Conservation (phyloP, 108 stramenopile species). For the Cyclostephanos invisitatus region DNA sequence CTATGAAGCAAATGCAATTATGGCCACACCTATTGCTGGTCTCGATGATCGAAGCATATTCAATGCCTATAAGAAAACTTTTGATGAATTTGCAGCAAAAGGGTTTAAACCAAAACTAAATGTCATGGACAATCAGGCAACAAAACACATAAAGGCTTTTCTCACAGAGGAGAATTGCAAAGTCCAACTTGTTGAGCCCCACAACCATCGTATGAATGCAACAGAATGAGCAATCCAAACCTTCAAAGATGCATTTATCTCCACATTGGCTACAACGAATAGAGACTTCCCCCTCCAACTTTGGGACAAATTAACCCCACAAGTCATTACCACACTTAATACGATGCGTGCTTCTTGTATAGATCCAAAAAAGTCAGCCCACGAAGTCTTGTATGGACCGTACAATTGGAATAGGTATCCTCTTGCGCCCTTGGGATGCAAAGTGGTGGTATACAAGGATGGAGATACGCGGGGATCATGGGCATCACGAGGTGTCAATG, state of each 20-base stretch:
- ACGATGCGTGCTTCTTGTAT: constrained; percentile 36
- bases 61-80: no score
- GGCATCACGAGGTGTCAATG: no score
- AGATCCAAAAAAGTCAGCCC: constrained; percentile 28
- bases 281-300: constrained; percentile 6
- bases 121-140: no score
- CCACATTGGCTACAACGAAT: constrained; percentile 25
- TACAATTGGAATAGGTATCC: constrained; percentile 11
- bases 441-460: no score
- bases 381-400: constrained; percentile 9
- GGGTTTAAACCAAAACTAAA: no score
- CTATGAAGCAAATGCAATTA: no score
- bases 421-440: no score
- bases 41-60: no score
- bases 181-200: not conserved
- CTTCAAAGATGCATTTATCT: constrained; percentile 48
- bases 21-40: no score
- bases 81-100: no score
- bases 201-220: constrained; percentile 9
- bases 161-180: not conserved
- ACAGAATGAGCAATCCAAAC: constrained; percentile 51
- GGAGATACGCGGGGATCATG: no score
- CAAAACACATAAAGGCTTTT: no score
- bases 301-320: constrained; percentile 31
- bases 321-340: constrained; percentile 30